These are phyloP conservation scores for Aureobasidium sp. DNA, from an alignment of 2,329 filamentous ascomycete genomes.

Conservation along the genomic window DNA sequence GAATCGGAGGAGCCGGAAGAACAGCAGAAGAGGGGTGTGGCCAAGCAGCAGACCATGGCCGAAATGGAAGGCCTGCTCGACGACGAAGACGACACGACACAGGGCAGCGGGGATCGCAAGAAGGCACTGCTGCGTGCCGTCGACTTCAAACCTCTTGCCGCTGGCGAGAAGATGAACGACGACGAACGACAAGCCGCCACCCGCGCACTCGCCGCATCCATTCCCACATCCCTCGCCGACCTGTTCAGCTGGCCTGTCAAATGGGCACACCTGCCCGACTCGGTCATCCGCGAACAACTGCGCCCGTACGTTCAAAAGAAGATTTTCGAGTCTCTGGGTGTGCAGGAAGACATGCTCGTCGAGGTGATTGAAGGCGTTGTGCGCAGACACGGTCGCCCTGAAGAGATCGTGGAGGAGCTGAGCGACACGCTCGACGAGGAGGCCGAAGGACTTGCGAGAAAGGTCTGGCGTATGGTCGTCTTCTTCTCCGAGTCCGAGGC, in stretches of 20 bases:
- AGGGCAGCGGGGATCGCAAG: conserved; percentile 51
- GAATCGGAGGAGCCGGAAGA: conserved; percentile 13
- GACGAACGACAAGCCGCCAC: conserved; percentile 81
- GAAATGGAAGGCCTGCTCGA: conserved; percentile 92
- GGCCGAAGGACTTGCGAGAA: conserved; percentile 86
- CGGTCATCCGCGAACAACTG: conserved; percentile 73
- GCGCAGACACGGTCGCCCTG: conserved; percentile 63
- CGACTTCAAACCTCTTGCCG: conserved; percentile 36
- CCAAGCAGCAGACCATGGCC: conserved; percentile 69
- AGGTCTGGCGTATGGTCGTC: conserved; percentile 96
- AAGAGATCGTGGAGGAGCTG: conserved; percentile 73
- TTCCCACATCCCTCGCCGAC: conserved; percentile 68
- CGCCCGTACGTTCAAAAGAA: conserved; percentile 96
- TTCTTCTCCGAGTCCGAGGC: conserved; percentile 96
- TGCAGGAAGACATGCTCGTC: conserved; percentile 92
- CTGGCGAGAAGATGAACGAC: conserved; percentile 63
- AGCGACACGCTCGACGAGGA: conserved; percentile 92
- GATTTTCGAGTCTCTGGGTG: conserved; percentile 90
- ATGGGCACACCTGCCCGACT: conserved; percentile 83
- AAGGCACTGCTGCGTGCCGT: conserved; percentile 19
- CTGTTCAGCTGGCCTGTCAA: conserved; percentile 89
- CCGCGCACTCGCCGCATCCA: conserved; percentile 75
- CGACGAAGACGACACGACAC: conserved; percentile 63
- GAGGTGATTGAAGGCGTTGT: conserved; percentile 87
- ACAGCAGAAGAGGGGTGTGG: conserved; percentile 12